Evolutionary conservation across 352 stramenopile genomes (phyloP).

Genomic region (Phytopythium chamaehyphon): DNA sequence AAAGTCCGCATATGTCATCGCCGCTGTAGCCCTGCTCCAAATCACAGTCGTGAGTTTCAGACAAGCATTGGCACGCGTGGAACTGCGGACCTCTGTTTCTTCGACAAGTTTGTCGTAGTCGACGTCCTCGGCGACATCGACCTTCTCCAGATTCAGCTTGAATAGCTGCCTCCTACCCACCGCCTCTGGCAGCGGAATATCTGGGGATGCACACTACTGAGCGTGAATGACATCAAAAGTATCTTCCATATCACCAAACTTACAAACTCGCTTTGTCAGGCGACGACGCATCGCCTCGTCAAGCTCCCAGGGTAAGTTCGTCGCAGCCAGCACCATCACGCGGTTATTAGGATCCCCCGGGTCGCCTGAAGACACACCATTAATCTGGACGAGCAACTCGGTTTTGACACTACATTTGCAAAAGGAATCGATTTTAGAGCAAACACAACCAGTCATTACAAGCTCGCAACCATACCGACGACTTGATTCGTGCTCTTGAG

Average conservation of each 20-base stretch:
- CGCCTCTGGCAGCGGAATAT: constrained; percentile 54
- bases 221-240: not conserved
- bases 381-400: constrained; percentile 97
- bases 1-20: constrained; percentile 57
- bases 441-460: not conserved
- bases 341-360: constrained; percentile 29
- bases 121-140: constrained; percentile 81
- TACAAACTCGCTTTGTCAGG: constrained; percentile 94
- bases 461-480: constrained; percentile 32
- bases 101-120: constrained; percentile 64
- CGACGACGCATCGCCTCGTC: constrained; percentile 94
- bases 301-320: constrained; percentile 96
- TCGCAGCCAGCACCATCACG: constrained; percentile 94
- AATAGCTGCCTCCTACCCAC: constrained; percentile 68
- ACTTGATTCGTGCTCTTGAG: constrained; percentile 84
- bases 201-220: not conserved
- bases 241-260: constrained; percentile 26
- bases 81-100: constrained; percentile 47
- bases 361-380: constrained; percentile 83
- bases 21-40: constrained; percentile 42
- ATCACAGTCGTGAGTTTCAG: not conserved
- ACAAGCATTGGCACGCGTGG: no score
- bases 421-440: not conserved
- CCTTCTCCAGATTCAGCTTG: constrained; percentile 61
- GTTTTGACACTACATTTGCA: constrained; percentile 96